These are phyloP conservation scores for Xylaria polymorpha DNA, from an alignment of 2,329 filamentous ascomycete species.

Conservation along the genomic window DNA sequence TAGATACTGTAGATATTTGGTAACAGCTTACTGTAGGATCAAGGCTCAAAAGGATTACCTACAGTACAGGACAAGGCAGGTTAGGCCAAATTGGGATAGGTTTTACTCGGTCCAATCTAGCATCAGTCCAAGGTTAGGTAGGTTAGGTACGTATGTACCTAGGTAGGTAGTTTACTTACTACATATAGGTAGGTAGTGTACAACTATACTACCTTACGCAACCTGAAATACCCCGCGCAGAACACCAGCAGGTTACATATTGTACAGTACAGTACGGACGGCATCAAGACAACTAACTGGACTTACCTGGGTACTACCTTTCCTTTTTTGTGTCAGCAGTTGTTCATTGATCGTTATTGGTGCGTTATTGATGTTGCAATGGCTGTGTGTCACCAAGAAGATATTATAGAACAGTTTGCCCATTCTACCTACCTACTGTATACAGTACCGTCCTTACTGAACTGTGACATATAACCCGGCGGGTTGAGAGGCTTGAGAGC, in stretches of 20 bases:
- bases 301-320: no score
- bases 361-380: background rate
- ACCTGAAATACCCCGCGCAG: constrained; percentile 11
- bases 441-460: background rate
- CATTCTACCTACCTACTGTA: background rate
- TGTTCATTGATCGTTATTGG: constrained; percentile 1
- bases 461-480: constrained; percentile 4
- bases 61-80: constrained; percentile 1
- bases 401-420: background rate
- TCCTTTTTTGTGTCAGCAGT: background rate
- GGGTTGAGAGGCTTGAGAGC: constrained; percentile 6
- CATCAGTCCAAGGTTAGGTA: background rate
- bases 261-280: background rate
- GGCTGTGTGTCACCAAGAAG: background rate
- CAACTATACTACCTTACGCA: background rate
- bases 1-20: background rate
- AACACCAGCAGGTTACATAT: background rate
- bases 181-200: no score
- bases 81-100: constrained; percentile 24
- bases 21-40: constrained; percentile 7
- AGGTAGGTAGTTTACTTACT: background rate
- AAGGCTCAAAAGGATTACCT: background rate
- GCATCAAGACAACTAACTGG: background rate
- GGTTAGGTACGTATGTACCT: no score
- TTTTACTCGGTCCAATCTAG: constrained; percentile 10